Evolutionary conservation across 1,284 basidiomycete species (phyloP), one percentile per base, ranked within the genome.

Genomic region (Meira miltonrushii): DNA sequence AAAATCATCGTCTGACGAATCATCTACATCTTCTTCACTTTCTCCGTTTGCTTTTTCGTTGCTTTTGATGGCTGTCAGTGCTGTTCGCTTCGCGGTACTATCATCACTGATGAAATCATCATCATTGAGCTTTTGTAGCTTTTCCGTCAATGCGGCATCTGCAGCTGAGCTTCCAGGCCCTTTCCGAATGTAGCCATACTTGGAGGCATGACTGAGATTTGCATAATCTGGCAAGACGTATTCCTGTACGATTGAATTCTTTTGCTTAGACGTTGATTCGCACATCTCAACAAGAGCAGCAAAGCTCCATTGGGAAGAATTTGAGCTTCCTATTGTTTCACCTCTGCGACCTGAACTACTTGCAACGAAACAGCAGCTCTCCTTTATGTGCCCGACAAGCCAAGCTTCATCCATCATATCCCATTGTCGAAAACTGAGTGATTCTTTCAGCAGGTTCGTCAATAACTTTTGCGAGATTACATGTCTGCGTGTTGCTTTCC

Each of bases 371-470:
- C 89, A 90, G 75, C 89, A 92, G 12, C 83, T 80, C 75, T 90
- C 90, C 77, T 94, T 92, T 69, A 92, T 87, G 65, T 89, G 84
- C 79, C 92, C 92, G 80, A 95, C 88, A 71, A 96, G 87, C 79
- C 88, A 85, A 0, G 90, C 92, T 80, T 95, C 89, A 75, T 96
- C 92, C 85, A 92, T 92, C 89, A 96, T 91, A 79, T 96, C 92
- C 88, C 90, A 94, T 74, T 97, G 93, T 37, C 91, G 86, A 79
- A 90, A 96, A 11, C 91, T 94, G 11, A 94, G 85, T 52, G 92
- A 83, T 75, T 93, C 90, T 74, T 96, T 95, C 39, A 97, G 83
- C 55, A 94, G 88, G 79, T 95, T 96, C 25, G 93, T 96, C 58
- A 97, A 79, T 12, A 96, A 82, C 79, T 95, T 95, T 54, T 93